These are phyloP conservation scores for Theobroma grandiflorum DNA, from an alignment of 441 rosid genomes.

Conservation along the genomic window DNA sequence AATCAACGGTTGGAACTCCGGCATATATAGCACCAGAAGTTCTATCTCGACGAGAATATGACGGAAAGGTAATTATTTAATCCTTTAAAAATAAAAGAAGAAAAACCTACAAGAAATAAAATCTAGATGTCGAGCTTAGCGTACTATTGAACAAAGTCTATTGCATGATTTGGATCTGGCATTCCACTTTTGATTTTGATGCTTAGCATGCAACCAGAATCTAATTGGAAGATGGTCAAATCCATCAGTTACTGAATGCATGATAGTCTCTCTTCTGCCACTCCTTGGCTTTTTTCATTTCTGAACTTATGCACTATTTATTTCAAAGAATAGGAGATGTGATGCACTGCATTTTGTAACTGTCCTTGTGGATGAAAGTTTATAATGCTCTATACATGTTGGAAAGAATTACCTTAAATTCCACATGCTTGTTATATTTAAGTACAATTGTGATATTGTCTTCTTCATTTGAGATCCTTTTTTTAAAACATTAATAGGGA, in stretches of 20 bases:
- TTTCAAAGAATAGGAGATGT: constrained; percentile 2
- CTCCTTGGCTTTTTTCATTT: constrained; percentile 19
- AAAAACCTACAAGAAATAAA: background rate
- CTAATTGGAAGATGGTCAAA: constrained; percentile 17
- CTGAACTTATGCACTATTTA: background rate
- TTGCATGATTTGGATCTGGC: constrained; percentile 18
- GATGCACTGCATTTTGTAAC: constrained; percentile 15
- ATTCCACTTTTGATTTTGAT: constrained; percentile 21
- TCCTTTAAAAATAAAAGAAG: background rate
- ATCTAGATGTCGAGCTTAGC: background rate
- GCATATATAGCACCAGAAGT: constrained; percentile 96
- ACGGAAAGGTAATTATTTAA: constrained; percentile 70
- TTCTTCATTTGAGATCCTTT: background rate
- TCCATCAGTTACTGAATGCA: constrained; percentile 25
- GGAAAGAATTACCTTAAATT: constrained; percentile 8
- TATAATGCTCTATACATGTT: background rate
- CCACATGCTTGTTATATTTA: constrained; percentile 8
- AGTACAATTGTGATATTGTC: background rate
- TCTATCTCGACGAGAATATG: constrained; percentile 82
- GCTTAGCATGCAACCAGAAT: constrained; percentile 13
- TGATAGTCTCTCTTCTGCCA: background rate
- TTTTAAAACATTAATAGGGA: background rate
- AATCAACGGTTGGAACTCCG: constrained; percentile 96
- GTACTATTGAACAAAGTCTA: background rate
- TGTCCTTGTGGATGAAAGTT: constrained; percentile 20